phyloP scores from a whole-genome alignment of 306 rosid genomes.

The Rosa multiflora region DNA sequence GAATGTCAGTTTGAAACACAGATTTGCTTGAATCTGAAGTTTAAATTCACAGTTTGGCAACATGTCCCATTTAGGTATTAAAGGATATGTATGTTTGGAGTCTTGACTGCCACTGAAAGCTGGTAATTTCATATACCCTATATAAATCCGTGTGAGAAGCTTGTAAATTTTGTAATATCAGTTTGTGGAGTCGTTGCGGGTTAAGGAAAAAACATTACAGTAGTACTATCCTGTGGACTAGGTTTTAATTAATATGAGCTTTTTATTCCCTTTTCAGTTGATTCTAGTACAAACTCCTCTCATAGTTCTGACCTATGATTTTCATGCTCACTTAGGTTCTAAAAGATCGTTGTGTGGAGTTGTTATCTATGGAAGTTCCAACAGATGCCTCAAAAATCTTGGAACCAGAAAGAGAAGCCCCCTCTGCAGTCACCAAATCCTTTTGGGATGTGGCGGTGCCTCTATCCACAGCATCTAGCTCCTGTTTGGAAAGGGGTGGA shows the following conservation, averaged over 20 bases:
- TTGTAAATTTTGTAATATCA: not conserved
- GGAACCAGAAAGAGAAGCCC: conserved; percentile 67
- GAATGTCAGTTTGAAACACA: not conserved
- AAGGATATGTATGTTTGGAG: not conserved
- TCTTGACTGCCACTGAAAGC: not conserved
- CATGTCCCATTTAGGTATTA: not conserved
- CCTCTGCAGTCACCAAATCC: conserved; percentile 40
- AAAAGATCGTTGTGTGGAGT: conserved; percentile 47
- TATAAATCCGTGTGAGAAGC: not conserved
- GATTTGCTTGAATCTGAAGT: not conserved
- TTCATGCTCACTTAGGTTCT: conserved; percentile 36
- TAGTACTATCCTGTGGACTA: not conserved
- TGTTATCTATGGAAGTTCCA: conserved; percentile 54
- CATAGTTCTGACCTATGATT: conserved; percentile 3
- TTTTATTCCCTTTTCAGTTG: not conserved
- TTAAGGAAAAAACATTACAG: not conserved
- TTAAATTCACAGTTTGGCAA: not conserved
- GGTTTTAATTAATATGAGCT: not conserved
- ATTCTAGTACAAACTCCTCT: not conserved
- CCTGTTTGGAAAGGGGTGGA: conserved; percentile 35
- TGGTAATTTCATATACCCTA: not conserved
- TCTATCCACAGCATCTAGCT: conserved; percentile 22
- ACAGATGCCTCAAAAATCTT: conserved; percentile 49
- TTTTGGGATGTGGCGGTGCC: conserved; percentile 75
- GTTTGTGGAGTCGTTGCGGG: not conserved